Base-by-base conservation (phyloP, 352 stramenopile genomes). In the Blastocystis sp. region DNA sequence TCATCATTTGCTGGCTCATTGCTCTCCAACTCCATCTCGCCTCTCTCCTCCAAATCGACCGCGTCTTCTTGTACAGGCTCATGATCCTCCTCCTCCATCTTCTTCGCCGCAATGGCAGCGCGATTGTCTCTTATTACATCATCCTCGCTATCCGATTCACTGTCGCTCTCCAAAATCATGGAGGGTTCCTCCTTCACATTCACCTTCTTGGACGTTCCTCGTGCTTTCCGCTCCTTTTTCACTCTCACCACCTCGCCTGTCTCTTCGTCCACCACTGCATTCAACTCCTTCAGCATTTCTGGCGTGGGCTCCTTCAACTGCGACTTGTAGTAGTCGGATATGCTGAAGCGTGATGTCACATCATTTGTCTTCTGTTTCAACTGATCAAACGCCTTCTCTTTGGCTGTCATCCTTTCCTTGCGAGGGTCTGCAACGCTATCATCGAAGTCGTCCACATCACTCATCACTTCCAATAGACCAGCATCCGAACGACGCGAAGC, bases 111-210 rank as follows among this genome's bases (percentile, higher is more conserved):
- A 13, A 82, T 64, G n/a, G 73, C 73, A 8, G 73, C 73, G 34
- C 54, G 50, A 43, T 82, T 82, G 18, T 82, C 73, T 15, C 73
- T 50, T 29, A 82, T 82, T 54, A 82, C 73, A 23, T 82, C 73
- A 66, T 82, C 73, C 37, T 82, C 73, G 15, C 29, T 54, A 7
- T 82, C 73, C 9, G 8, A 20, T 26, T 82, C 73, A 6, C 4
- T 80, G 45, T 80, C 69, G 23, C 34, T 61, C 34, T 80, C 69
- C 29, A 80, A 53, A 7, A 45, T 39, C 69, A 80, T 80, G 9
- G 50, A 56, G 50, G 50, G 50, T 39, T 80, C 69, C 6, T 64
- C 50, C 45, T 64, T 15, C n/a, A 26, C 34, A 6, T 45, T 47
- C 47, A 66, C 73, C 13, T 53, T 26, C 50, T 9, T 56, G 50